These are phyloP conservation scores for Ceratocystiopsis sp. DNA, from an alignment of 2,329 filamentous ascomycete species.

Conservation along the genomic window DNA sequence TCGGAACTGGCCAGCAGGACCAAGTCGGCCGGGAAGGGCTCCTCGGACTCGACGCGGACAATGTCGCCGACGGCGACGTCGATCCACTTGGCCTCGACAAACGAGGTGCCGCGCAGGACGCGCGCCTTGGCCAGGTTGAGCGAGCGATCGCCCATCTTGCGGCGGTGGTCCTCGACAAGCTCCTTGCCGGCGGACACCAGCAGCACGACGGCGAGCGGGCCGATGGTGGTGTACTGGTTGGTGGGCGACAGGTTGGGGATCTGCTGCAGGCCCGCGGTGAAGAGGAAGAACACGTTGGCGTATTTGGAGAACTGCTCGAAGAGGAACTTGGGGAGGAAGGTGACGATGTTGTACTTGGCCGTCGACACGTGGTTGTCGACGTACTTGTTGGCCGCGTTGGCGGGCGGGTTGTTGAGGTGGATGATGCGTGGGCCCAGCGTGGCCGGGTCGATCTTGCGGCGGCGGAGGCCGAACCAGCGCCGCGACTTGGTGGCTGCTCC, in stretches of 20 bases:
- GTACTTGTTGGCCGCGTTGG: conserved; percentile 78
- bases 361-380: conserved; percentile 95
- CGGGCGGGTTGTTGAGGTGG: conserved; percentile 87
- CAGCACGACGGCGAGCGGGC: conserved; percentile 76
- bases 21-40: conserved; percentile 86
- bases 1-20: conserved; percentile 89
- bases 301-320: conserved; percentile 99
- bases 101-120: conserved; percentile 67
- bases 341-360: conserved; percentile 87
- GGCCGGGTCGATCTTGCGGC: conserved; percentile 72
- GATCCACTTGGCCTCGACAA: conserved; percentile 83
- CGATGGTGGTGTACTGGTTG: conserved; percentile 91
- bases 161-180: conserved; percentile 78
- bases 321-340: conserved; percentile 91
- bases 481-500: conserved; percentile 21
- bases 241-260: conserved; percentile 91
- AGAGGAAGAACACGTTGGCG: conserved; percentile 98
- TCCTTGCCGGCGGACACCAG: conserved; percentile 94
- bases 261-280: conserved; percentile 86
- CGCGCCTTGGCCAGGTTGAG: conserved; percentile 78
- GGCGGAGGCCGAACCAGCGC: conserved; percentile 71
- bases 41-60: conserved; percentile 80
- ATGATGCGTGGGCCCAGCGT: conserved; percentile 86
- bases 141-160: conserved; percentile 70
- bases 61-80: conserved; percentile 88